phyloP scores from a whole-genome alignment of 176 grass and related monocot genomes.

The Oryza rufipogon region DNA sequence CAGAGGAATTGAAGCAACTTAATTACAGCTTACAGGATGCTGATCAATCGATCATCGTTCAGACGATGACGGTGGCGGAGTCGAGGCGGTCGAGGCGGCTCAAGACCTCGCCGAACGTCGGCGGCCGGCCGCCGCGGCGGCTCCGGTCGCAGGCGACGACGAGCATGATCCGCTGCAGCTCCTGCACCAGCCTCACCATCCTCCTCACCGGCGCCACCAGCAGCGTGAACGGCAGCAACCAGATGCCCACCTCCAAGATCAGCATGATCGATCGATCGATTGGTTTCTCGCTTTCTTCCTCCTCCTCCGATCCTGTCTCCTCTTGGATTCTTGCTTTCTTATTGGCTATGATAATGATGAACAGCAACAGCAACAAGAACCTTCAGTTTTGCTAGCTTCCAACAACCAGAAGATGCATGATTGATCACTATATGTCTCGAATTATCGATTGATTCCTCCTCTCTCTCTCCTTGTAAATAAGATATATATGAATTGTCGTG shows the following conservation, averaged over 20 bases:
- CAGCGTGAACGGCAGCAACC: constrained; percentile 75
- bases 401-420: not conserved
- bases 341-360: not conserved
- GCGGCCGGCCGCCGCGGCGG: not conserved
- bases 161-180: constrained; percentile 62
- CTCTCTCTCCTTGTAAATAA: not conserved
- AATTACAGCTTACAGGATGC: constrained; percentile 17
- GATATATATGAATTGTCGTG: not conserved
- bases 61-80: constrained; percentile 56
- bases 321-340: not conserved
- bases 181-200: constrained; percentile 56
- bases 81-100: constrained; percentile 62
- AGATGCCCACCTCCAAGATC: constrained; percentile 72
- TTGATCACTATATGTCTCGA: not conserved
- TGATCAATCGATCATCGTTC: not conserved
- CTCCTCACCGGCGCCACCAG: constrained; percentile 59
- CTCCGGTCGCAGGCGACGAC: constrained; percentile 32
- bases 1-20: not conserved
- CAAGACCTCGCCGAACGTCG: constrained; percentile 42
- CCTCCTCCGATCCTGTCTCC: not conserved
- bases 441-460: not conserved
- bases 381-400: not conserved
- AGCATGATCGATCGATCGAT: constrained; percentile 41
- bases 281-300: not conserved
- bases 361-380: not conserved